Conservation (phyloP, 1,284 basidiomycete species). For the Stereum hirsutum region DNA sequence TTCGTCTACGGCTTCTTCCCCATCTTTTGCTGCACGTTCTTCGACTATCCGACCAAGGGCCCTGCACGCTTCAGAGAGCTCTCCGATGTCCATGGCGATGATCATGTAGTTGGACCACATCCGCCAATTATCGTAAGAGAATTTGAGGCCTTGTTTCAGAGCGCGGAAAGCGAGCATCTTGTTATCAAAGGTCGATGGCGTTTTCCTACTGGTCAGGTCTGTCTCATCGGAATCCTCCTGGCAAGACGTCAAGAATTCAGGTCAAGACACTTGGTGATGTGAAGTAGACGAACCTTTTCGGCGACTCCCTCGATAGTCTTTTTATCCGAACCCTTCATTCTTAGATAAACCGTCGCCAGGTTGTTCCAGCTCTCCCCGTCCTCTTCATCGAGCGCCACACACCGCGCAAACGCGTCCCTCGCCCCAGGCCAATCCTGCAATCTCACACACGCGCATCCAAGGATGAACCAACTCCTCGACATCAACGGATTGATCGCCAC, state of each 20-base stretch:
- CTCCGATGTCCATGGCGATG: slow-evolving; percentile 88
- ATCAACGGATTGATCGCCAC: slow-evolving; percentile 86
- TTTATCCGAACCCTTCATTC: slow-evolving; percentile 44
- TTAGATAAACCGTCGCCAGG: slow-evolving; percentile 89
- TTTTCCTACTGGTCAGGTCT: not conserved
- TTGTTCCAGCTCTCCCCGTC: slow-evolving; percentile 99
- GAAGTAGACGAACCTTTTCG: no score
- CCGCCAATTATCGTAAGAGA: slow-evolving; percentile 87
- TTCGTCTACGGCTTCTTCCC: slow-evolving; percentile 62
- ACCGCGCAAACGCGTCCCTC: slow-evolving; percentile 77
- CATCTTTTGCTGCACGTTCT: slow-evolving; percentile 59
- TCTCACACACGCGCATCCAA: slow-evolving; percentile 85
- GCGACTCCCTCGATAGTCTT: slow-evolving; percentile 14
- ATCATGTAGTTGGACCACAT: slow-evolving; percentile 99
- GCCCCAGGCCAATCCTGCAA: slow-evolving; percentile 80
- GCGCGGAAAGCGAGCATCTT: slow-evolving; percentile 93
- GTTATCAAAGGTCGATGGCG: slow-evolving; percentile 49
- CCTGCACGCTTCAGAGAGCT: slow-evolving; percentile 81
- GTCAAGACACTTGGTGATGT: no score
- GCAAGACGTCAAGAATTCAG: no score
- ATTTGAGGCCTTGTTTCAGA: slow-evolving; percentile 82
- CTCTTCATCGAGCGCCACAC: slow-evolving; percentile 89
- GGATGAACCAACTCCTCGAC: slow-evolving; percentile 89
- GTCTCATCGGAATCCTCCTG: no score
- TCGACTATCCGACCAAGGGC: slow-evolving; percentile 82